phyloP scores from a whole-genome alignment of 2,329 filamentous ascomycete species.

The Leptographium radiaticola region DNA sequence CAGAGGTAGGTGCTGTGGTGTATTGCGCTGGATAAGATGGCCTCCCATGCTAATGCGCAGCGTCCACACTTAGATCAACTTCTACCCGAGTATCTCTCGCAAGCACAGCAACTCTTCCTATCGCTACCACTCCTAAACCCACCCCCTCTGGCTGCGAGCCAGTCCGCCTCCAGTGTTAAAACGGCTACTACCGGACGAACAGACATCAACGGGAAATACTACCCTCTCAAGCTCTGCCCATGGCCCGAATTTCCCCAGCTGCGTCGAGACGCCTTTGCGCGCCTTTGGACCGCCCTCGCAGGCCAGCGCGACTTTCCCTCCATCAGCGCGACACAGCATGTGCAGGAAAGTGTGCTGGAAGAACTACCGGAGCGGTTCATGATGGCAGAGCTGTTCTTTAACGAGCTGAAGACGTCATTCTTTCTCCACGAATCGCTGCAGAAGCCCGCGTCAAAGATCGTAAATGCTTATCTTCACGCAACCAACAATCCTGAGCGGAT shows the following conservation, averaged over 20 bases:
- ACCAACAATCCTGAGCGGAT: background rate
- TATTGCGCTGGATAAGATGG: background rate
- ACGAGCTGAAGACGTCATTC: background rate
- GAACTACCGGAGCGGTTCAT: background rate
- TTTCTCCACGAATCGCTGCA: conserved; percentile 1
- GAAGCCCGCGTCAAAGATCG: background rate
- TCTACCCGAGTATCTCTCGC: background rate
- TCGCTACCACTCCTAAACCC: background rate
- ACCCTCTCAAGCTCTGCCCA: background rate
- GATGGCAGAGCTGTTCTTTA: background rate
- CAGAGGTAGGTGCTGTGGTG: background rate
- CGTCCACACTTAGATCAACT: background rate
- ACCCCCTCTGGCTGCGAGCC: background rate
- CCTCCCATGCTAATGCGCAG: background rate
- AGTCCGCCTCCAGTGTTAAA: background rate
- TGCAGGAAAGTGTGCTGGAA: background rate
- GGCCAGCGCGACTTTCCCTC: background rate
- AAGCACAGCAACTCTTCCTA: background rate
- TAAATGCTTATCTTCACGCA: background rate
- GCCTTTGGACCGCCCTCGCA: background rate
- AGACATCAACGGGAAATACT: background rate
- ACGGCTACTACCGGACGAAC: background rate
- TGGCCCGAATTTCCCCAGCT: background rate
- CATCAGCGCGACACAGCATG: background rate
- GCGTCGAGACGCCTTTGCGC: background rate